Evolutionary conservation across 768 basidiomycete genomes (phyloP).

Genomic region (Tylopilus intermedius): DNA sequence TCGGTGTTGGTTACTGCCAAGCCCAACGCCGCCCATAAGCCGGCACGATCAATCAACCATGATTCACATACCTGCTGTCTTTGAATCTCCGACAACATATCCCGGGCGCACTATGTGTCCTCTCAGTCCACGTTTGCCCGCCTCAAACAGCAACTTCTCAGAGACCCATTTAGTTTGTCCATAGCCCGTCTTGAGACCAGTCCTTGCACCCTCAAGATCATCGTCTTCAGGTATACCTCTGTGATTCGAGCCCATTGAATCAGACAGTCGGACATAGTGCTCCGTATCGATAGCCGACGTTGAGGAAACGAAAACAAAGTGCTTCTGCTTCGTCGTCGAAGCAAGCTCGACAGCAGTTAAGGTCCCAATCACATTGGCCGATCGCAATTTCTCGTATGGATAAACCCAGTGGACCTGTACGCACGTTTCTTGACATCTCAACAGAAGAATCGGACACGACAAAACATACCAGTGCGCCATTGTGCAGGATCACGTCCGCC

Average conservation of each 20-base stretch:
- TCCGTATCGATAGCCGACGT: constrained; percentile 93
- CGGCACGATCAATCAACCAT: not conserved
- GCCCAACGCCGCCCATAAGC: not conserved
- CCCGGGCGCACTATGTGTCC: constrained; percentile 91
- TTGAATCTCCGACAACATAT: constrained; percentile 92
- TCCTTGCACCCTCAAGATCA: constrained; percentile 79
- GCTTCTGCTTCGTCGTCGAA: constrained; percentile 66
- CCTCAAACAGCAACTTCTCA: constrained; percentile 90
- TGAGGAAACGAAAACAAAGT: constrained; percentile 86
- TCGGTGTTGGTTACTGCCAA: constrained; percentile 91
- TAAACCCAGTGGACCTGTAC: constrained; percentile 96
- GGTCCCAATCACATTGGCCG: constrained; percentile 90
- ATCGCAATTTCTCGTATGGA: constrained; percentile 88
- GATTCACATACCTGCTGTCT: constrained; percentile 63
- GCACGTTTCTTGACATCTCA: not conserved
- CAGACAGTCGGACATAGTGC: constrained; percentile 84
- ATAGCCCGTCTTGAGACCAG: constrained; percentile 81
- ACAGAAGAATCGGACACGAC: not conserved
- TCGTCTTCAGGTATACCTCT: constrained; percentile 84
- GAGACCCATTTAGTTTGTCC: constrained; percentile 99
- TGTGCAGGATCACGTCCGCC: constrained; percentile 84
- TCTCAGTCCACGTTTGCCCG: constrained; percentile 75
- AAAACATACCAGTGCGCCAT: constrained; percentile 86
- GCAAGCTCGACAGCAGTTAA: constrained; percentile 79
- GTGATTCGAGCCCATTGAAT: constrained; percentile 43